A percentile compares a stretch with the other conserved stretches of the same genome.
Evolutionary conservation across 805 yeast genomes (phyloP).

Genomic region (Metschnikowia arizonensis): DNA sequence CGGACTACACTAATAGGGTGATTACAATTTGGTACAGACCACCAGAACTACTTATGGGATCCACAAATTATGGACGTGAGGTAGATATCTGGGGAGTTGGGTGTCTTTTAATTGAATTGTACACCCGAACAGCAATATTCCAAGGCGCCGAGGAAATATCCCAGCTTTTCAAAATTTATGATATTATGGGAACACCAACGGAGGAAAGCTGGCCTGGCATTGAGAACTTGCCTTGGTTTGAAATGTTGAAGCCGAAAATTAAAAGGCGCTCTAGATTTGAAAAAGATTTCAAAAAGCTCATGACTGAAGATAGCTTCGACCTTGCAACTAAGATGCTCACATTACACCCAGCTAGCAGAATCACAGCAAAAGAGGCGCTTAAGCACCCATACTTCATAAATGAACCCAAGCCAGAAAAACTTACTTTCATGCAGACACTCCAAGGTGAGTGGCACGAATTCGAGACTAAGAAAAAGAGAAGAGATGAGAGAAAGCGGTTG

Average conservation of each 20-base stretch:
- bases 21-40: conserved; percentile 98
- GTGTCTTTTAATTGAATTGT: conserved; percentile 79
- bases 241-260: conserved; percentile 63
- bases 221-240: conserved; percentile 88
- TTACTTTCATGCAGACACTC: conserved; percentile 50
- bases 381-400: conserved; percentile 65
- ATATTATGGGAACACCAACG: conserved; percentile 84
- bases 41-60: conserved; percentile 86
- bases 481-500: conserved; percentile 42
- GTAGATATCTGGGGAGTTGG: conserved; percentile 98
- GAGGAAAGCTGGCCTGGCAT: conserved; percentile 70
- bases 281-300: conserved; percentile 31
- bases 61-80: conserved; percentile 84
- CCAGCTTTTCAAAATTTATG: conserved; percentile 72
- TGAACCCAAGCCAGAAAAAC: conserved; percentile 61
- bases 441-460: conserved; percentile 95
- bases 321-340: conserved; percentile 60
- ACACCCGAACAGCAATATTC: conserved; percentile 69
- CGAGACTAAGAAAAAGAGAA: conserved; percentile 79
- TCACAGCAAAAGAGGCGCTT: conserved; percentile 67
- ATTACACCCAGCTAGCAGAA: conserved; percentile 66
- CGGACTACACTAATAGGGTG: conserved; percentile 91
- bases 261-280: conserved; percentile 30
- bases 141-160: conserved; percentile 87
- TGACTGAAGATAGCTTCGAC: conserved; percentile 53